Evolutionary conservation across 768 basidiomycete species (phyloP), one percentile per base, ranked within the genome.

Genomic region (Crucibulum laeve): DNA sequence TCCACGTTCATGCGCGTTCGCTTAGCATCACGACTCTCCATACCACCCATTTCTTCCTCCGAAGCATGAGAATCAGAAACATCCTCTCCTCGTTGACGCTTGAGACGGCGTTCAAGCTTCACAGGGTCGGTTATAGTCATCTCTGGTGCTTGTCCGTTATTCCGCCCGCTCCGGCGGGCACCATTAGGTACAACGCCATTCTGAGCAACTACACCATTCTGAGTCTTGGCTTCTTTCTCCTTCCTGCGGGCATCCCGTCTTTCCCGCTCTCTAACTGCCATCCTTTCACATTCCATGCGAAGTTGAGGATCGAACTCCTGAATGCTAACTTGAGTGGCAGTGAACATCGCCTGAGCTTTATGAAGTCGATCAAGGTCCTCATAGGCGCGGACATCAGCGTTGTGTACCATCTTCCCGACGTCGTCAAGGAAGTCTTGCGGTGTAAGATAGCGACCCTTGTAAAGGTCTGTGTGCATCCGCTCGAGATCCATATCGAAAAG

Each of bases 401-500:
- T 88, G 54, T 88, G 80, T 15, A 90, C 82, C 49, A 91, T 90
- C 65, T 84, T 87, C 46, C 75, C 73, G 43, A 92, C 74, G 52
- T 91, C 88, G 36, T 83, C 78, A 5, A 97, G 75, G 70, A 99
- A 96, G 43, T 90, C 84, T 44, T 84, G 79, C 0, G 91, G 87
- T 0, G 91, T 91, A 22, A 91, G 78, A 59, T 98, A 99, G 30
- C 82, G 80, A 30, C 82, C 82, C 57, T 80, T 84, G 70, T 89
- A 91, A 17, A 99, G 71, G 43, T 89, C 82, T 18, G 73, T 69
- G 53, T 94, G 88, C 79, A 99, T 91, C 49, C 77, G 80, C 55
- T 98, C 96, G 26, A 98, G 71, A 60, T 97, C 93, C 74, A 97
- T 84, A 55, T 94, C 82, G 57, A 79, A 89, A 14, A 93, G 66